Evolutionary conservation across 306 rosid species (phyloP), one percentile per base, ranked within the genome.

Genomic region (Fagus sylvatica): DNA sequence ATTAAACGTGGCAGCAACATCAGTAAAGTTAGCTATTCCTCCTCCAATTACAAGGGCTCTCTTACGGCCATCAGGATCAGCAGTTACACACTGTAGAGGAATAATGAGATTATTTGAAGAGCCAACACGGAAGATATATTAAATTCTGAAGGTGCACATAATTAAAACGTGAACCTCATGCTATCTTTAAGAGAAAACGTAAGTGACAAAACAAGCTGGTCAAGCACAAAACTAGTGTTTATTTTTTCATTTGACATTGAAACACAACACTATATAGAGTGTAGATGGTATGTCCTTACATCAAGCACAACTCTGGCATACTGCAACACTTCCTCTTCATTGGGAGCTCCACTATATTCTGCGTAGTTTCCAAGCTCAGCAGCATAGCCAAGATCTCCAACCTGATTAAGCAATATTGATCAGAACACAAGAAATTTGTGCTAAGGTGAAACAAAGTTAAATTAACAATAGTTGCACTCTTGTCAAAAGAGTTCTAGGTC

Each of bases 31-130:
- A 40, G 98, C 98, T 51, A 92, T 94, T 78, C 98, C 98, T 61
- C 98, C 98, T 83, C 98, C 97, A 42, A 94, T 84, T 46, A 94
- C 96, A 78, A 92, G 98, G 57, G 98, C 98, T 85, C 98, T 85
- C 79, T 69, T 90, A 19, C 53, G 97, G 79, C 97, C 97, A 84
- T 94, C 93, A 9, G 98, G 95, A 22, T 92, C 78, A 65, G 97
- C 87, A 78, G 98, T 94, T 71, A 97, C 97, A 81, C 97, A 92
- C 98, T 94, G 90, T 39, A 80, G 65, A 84, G 72, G 74, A 74
- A 57, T 42, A 39, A 64, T 76, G 73, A 57, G 71, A 84, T 81
- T 79, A 79, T 73, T 71, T 15, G 19, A 65, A n/a, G 48, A 74
- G 48, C 49, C 56, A 40, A 36, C 48, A 48, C 6, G 68, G 53